Conservation (phyloP, 2,329 filamentous ascomycete species). For the Exophiala sideris region DNA sequence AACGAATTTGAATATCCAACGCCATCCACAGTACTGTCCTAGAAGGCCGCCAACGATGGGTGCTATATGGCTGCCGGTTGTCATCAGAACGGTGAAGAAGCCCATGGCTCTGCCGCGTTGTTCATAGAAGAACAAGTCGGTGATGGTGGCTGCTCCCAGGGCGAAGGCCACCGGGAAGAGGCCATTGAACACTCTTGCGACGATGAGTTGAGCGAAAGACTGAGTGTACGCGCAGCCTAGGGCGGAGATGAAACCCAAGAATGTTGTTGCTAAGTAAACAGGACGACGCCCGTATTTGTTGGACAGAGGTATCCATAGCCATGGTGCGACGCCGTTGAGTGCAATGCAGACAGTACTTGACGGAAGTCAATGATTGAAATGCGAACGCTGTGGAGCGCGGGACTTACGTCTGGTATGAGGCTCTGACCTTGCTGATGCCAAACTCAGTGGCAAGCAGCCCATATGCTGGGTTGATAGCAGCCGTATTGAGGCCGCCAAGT, state of each 20-base stretch:
- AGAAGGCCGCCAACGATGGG: slow-evolving; percentile 30
- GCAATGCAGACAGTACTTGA: slow-evolving; percentile 32
- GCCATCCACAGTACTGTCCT: slow-evolving; percentile 25
- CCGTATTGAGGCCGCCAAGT: slow-evolving; percentile 23
- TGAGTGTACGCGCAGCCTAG: slow-evolving; percentile 28
- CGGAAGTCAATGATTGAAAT: slow-evolving; percentile 4
- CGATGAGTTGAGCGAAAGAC: slow-evolving; percentile 18
- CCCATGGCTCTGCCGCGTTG: slow-evolving; percentile 33
- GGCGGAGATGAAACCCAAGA: slow-evolving; percentile 32
- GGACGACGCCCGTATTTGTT: slow-evolving; percentile 37
- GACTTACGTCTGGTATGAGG: slow-evolving; percentile 27
- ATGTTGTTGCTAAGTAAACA: slow-evolving; percentile 32
- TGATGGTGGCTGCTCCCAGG: slow-evolving; percentile 32
- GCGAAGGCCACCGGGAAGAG: slow-evolving; percentile 33
- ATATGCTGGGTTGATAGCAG: slow-evolving; percentile 26
- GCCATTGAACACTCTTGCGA: slow-evolving; percentile 31
- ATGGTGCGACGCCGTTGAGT: slow-evolving; percentile 28
- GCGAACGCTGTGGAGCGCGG: no score
- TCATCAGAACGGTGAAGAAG: slow-evolving; percentile 31
- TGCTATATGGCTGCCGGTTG: slow-evolving; percentile 32
- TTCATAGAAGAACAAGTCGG: slow-evolving; percentile 35
- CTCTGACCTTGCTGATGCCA: slow-evolving; percentile 19
- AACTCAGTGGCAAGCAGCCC: slow-evolving; percentile 21
- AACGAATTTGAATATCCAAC: slow-evolving; percentile 30
- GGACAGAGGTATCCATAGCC: slow-evolving; percentile 32